Conservation (phyloP, 2,329 filamentous ascomycete genomes). For the Cephalotrichum gorgonifer region DNA sequence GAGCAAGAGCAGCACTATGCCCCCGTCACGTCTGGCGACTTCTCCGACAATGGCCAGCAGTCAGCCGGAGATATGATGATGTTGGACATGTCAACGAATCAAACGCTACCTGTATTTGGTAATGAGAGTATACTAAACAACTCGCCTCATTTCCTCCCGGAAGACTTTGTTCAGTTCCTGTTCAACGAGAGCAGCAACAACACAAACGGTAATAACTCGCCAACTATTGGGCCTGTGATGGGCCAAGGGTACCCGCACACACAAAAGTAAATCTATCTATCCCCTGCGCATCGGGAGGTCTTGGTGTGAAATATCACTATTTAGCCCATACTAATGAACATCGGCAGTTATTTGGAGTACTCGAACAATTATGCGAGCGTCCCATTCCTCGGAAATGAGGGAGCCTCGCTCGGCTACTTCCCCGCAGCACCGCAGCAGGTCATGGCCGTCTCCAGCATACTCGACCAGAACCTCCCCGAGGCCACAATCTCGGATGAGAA, state of each 20-base stretch:
- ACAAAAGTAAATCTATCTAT: background rate
- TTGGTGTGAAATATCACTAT: background rate
- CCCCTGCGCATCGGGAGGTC: background rate
- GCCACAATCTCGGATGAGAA: constrained; percentile 80
- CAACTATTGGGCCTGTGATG: constrained; percentile 2
- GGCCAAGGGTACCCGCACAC: background rate
- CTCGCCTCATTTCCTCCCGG: constrained; percentile 75
- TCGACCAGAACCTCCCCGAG: constrained; percentile 72
- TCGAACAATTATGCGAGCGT: constrained; percentile 33
- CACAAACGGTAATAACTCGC: background rate
- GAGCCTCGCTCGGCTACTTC: constrained; percentile 42
- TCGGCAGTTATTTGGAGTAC: constrained; percentile 40
- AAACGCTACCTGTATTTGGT: constrained; percentile 78
- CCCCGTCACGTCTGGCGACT: constrained; percentile 29
- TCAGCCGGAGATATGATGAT: constrained; percentile 45
- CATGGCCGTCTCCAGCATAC: constrained; percentile 80
- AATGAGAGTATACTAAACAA: constrained; percentile 68
- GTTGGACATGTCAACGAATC: constrained; percentile 50
- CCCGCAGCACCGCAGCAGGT: constrained; percentile 60
- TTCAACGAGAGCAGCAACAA: constrained; percentile 45
- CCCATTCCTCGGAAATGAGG: constrained; percentile 38
- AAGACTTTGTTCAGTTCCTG: constrained; percentile 78
- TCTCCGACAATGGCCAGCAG: constrained; percentile 32
- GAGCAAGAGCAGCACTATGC: constrained; percentile 26
- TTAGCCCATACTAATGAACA: background rate